Conservation (phyloP, 805 yeast species). For the Yarrowia phangngaensis region DNA sequence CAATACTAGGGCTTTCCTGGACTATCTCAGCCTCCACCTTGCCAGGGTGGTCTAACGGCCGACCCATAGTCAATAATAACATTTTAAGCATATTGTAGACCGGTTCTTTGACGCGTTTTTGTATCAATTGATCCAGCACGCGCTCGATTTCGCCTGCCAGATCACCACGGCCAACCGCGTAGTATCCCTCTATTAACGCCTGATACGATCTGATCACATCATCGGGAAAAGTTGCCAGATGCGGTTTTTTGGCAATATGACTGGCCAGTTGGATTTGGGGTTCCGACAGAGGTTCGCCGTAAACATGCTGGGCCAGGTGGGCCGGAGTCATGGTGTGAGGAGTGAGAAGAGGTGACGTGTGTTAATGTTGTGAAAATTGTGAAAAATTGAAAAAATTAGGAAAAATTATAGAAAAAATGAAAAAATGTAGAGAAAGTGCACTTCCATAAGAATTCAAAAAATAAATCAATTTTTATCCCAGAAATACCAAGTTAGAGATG, state of each 20-base stretch:
- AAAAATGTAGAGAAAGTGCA: too few species aligned
- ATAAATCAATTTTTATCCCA: too few species aligned
- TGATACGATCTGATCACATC: constrained; percentile 3
- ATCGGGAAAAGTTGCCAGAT: constrained; percentile 11
- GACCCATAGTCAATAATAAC: constrained; percentile 8
- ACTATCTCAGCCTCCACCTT: background rate
- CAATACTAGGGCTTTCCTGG: background rate
- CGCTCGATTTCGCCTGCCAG: background rate
- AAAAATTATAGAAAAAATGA: too few species aligned
- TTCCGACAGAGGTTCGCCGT: background rate
- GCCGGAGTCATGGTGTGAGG: too few species aligned
- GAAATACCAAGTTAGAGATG: too few species aligned
- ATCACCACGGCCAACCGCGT: constrained; percentile 11
- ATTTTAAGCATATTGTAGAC: constrained; percentile 19
- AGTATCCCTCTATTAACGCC: constrained; percentile 1
- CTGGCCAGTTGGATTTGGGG: constrained; percentile 1
- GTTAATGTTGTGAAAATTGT: too few species aligned
- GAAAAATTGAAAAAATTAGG: too few species aligned
- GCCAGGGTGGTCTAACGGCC: constrained; percentile 6
- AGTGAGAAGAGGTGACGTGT: too few species aligned
- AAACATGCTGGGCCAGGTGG: too few species aligned
- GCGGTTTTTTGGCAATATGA: constrained; percentile 5
- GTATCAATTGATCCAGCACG: constrained; percentile 3
- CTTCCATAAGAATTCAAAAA: too few species aligned
- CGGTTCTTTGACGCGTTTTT: constrained; percentile 2